Base-by-base conservation (phyloP, 2,329 filamentous ascomycete genomes). In the Septoria linicola region DNA sequence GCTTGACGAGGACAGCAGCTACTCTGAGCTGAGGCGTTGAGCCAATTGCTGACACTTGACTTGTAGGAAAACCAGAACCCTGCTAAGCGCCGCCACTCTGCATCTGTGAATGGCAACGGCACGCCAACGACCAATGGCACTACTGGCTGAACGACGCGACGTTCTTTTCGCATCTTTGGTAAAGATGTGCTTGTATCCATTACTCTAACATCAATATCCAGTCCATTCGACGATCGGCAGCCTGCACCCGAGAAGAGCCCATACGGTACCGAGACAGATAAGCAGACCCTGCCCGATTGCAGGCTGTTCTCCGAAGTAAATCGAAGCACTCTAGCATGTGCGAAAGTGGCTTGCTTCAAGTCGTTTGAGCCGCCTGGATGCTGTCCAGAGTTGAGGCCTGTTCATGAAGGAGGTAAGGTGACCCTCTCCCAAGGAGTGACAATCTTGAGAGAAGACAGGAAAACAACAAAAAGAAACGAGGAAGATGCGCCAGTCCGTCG, bases 41-140 rank as follows among this genome's bases (percentile, higher is more conserved):
- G 23, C 44, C 51, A 20, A 49, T 30, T 43, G 25, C 49, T 51
- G 41, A 45, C 27, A 8, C 31, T 40, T 34, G 25, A 41, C 11
- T 16, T 19, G 25, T 53, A 67, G 63, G 60, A 62, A 36, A 65
- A 63, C 56, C 54, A 62, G 27, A 60, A 65, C 43, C 60, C 64
- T 41, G 61, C 64, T 64, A 67, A 67, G 63, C 65, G 65, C 60
- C 59, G 60, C 32, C 63, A 64, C 53, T 62, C 61, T 51, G 60
- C 51, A 25, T 35, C 52, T 44, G 53, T 48, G 23, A 50, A 50
- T 39, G 53, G 44, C 40, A 59, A 59, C 30, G 58, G 58, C 32
- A 50, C 49, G 14, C 45, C 54, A 27, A 55, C 47, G 11, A 35
- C 50, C 23, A 57, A 60, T 25, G 58, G 51, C 27, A 39, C 51